phyloP scores from a whole-genome alignment of 164 flowering plant species.

The Buxus sempervirens region DNA sequence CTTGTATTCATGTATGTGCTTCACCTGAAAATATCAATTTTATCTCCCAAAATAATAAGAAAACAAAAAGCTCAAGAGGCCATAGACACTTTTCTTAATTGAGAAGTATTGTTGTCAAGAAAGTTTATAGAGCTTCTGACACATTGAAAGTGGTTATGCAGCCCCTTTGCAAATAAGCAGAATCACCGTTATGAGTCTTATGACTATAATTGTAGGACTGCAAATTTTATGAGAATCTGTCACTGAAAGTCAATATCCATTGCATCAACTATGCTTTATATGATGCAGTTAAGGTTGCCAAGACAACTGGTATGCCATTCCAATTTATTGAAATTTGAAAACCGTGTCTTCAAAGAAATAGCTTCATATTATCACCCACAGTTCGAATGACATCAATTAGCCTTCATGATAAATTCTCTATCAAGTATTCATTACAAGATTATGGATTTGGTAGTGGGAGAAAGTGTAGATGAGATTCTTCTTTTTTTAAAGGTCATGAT shows the following conservation, averaged over 20 bases:
- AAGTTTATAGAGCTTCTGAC: background rate
- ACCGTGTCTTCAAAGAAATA: background rate
- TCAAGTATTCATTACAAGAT: background rate
- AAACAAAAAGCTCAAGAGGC: background rate
- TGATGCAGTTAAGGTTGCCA: no score
- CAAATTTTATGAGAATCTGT: no score
- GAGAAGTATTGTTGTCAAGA: background rate
- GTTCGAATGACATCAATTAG: background rate
- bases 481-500: background rate
- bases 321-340: no score
- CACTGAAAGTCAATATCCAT: no score
- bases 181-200: background rate
- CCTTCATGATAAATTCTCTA: background rate
- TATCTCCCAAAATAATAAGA: background rate
- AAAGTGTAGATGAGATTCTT: no score
- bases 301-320: no score
- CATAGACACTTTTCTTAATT: no score
- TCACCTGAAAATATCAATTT: slow-evolving; percentile 50
- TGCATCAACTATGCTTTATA: no score
- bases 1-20: slow-evolving; percentile 97
- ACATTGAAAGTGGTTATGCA: background rate
- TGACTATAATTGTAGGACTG: no score
- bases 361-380: background rate
- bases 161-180: background rate
- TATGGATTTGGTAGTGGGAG: background rate